Conservation (phyloP, 192 early-diverging fungal genomes). For the Coemansia umbellata region DNA sequence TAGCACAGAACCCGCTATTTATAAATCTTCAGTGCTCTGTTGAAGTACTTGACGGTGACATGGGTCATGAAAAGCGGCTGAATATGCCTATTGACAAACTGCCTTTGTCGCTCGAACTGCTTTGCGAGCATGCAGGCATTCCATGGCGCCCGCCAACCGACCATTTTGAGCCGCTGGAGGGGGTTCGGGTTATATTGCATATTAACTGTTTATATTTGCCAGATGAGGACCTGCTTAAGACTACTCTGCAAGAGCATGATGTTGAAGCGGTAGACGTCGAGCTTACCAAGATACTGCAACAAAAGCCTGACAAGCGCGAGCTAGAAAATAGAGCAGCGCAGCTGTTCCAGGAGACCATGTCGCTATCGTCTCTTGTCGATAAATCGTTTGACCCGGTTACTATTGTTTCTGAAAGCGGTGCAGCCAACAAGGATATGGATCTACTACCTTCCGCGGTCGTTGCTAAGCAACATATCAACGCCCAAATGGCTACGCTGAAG, state of each 20-base stretch:
- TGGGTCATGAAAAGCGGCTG: constrained; percentile 25
- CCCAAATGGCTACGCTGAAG: constrained; percentile 41
- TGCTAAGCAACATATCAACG: constrained; percentile 35
- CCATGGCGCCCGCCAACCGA: constrained; percentile 44
- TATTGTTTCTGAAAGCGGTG: background rate
- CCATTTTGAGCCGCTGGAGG: constrained; percentile 44
- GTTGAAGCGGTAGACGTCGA: constrained; percentile 2
- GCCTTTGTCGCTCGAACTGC: constrained; percentile 36
- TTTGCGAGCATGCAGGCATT: constrained; percentile 44
- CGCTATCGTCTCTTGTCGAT: constrained; percentile 37
- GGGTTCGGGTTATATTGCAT: constrained; percentile 44
- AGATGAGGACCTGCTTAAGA: constrained; percentile 6
- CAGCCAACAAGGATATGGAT: background rate
- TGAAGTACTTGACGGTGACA: constrained; percentile 28
- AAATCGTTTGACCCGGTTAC: constrained; percentile 20
- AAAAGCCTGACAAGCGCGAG: constrained; percentile 35
- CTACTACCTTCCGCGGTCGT: constrained; percentile 30
- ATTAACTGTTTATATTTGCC: constrained; percentile 48
- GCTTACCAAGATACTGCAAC: constrained; percentile 6
- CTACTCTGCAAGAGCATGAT: background rate
- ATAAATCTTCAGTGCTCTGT: constrained; percentile 46
- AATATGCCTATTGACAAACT: constrained; percentile 45
- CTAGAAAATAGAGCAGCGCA: constrained; percentile 23
- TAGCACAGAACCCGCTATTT: constrained; percentile 46
- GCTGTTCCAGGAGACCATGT: constrained; percentile 48